phyloP scores from a whole-genome alignment of 2,329 filamentous ascomycete genomes.

The Epichloe brachyelytri region DNA sequence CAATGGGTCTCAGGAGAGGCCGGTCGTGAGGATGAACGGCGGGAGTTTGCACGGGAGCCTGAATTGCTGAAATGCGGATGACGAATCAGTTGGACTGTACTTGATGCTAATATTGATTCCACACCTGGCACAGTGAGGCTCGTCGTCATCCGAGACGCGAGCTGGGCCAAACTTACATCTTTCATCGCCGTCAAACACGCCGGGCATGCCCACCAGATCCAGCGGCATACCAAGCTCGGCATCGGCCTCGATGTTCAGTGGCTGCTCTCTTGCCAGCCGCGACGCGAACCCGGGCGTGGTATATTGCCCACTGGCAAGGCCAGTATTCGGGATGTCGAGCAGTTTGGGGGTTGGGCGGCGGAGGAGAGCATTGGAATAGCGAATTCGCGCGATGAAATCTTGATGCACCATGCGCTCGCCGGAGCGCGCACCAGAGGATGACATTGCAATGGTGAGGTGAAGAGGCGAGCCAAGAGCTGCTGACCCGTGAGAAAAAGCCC shows the following conservation, averaged over 20 bases:
- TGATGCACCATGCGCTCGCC: conserved; percentile 62
- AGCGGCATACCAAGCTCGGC: conserved; percentile 96
- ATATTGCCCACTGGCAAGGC: conserved; percentile 75
- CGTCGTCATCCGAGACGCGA: no score
- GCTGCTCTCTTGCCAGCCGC: conserved; percentile 77
- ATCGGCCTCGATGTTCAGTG: conserved; percentile 92
- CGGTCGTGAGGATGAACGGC: conserved; percentile 73
- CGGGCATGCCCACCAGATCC: conserved; percentile 86
- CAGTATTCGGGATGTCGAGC: conserved; percentile 90
- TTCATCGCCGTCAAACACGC: conserved; percentile 90
- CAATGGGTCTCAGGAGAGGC: conserved; percentile 67
- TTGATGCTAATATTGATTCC: no score
- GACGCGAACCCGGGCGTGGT: conserved; percentile 85
- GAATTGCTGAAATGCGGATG: conserved; percentile 49
- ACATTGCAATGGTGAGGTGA: conserved; percentile 13
- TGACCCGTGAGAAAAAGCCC: no score
- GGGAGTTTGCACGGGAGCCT: conserved; percentile 59
- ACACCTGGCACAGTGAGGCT: no score
- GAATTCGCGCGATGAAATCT: conserved; percentile 92
- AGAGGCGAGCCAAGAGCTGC: background rate
- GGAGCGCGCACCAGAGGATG: conserved; percentile 23
- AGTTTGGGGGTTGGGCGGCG: conserved; percentile 93
- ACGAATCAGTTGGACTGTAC: conserved; percentile 3
- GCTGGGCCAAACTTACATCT: conserved; percentile 46
- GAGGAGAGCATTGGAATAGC: conserved; percentile 95